Conservation (phyloP, 768 basidiomycete genomes). For the Macrocybe gigantea region DNA sequence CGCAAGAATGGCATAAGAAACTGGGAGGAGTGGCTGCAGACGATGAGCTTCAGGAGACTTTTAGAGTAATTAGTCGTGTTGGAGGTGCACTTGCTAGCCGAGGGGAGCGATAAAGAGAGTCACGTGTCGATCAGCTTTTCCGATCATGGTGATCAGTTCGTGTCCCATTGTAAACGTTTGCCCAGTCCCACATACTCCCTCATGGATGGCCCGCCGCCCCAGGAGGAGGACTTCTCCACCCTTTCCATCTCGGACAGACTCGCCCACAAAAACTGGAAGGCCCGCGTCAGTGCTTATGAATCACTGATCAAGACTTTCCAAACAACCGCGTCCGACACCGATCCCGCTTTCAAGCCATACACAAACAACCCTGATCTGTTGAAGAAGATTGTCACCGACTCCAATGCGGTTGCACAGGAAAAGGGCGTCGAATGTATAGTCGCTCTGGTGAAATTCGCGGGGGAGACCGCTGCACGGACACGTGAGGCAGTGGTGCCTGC, state of each 20-base stretch:
- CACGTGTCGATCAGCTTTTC: too few species aligned
- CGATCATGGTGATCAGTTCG: too few species aligned
- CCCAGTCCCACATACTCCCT: constrained; percentile 5
- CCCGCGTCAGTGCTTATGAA: constrained; percentile 90
- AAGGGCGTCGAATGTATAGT: constrained; percentile 91
- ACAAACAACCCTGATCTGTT: constrained; percentile 69
- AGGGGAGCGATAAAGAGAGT: too few species aligned
- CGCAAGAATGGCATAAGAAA: constrained; percentile 32
- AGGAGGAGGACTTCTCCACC: constrained; percentile 87
- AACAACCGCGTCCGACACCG: constrained; percentile 85
- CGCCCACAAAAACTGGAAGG: constrained; percentile 98
- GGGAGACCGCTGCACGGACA: constrained; percentile 80
- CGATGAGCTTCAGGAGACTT: constrained; percentile 45
- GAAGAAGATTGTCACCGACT: constrained; percentile 83
- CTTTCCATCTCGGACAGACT: constrained; percentile 78
- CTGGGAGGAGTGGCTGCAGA: constrained; percentile 42
- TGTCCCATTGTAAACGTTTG: too few species aligned
- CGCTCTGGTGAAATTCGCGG: constrained; percentile 84
- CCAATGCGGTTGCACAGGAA: constrained; percentile 97
- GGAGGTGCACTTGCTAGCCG: constrained; percentile 42
- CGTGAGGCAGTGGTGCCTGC: constrained; percentile 81
- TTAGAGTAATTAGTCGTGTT: constrained; percentile 52
- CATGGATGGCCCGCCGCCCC: constrained; percentile 91
- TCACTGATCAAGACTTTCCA: constrained; percentile 81
- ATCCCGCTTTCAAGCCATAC: constrained; percentile 92